Evolutionary conservation across 2,329 filamentous ascomycete genomes (phyloP).

Genomic region (Colletotrichum karsti): DNA sequence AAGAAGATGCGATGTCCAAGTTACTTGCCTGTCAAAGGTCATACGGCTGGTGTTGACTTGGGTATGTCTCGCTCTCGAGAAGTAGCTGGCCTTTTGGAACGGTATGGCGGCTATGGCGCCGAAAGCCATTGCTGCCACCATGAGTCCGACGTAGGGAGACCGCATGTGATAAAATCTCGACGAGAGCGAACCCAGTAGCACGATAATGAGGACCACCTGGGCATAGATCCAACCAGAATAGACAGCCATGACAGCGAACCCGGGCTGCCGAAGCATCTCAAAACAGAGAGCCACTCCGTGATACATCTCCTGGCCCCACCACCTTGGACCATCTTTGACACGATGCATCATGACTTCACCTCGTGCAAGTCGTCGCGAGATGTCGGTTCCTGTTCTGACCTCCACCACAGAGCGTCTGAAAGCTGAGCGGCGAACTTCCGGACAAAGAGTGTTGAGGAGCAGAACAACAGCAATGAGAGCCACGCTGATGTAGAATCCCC

Average conservation of each 20-base stretch:
- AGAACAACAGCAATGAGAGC: slow-evolving; percentile 72
- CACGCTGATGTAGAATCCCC: slow-evolving; percentile 81
- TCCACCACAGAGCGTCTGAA: slow-evolving; percentile 75
- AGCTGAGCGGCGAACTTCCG: slow-evolving; percentile 75
- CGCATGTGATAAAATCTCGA: slow-evolving; percentile 73
- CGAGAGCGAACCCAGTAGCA: slow-evolving; percentile 76
- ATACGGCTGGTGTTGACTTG: slow-evolving; percentile 71
- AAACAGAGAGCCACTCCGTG: slow-evolving; percentile 73
- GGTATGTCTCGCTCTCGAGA: slow-evolving; percentile 70
- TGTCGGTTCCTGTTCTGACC: slow-evolving; percentile 60
- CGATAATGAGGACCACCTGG: slow-evolving; percentile 76
- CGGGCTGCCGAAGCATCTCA: slow-evolving; percentile 78
- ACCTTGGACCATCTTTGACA: slow-evolving; percentile 74
- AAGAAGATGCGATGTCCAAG: slow-evolving; percentile 77
- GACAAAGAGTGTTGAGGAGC: slow-evolving; percentile 74
- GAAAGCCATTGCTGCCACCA: slow-evolving; percentile 71
- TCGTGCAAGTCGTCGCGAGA: slow-evolving; percentile 68
- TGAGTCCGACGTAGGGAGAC: slow-evolving; percentile 72
- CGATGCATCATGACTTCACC: slow-evolving; percentile 83
- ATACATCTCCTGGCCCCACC: slow-evolving; percentile 81
- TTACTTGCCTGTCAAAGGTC: slow-evolving; percentile 70
- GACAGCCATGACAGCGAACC: slow-evolving; percentile 76
- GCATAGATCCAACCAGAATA: slow-evolving; percentile 84
- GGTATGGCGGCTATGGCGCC: slow-evolving; percentile 77
- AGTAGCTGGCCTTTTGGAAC: slow-evolving; percentile 75